phyloP scores from a whole-genome alignment of 208 protist species.

The Crithidia mellificae region DNA sequence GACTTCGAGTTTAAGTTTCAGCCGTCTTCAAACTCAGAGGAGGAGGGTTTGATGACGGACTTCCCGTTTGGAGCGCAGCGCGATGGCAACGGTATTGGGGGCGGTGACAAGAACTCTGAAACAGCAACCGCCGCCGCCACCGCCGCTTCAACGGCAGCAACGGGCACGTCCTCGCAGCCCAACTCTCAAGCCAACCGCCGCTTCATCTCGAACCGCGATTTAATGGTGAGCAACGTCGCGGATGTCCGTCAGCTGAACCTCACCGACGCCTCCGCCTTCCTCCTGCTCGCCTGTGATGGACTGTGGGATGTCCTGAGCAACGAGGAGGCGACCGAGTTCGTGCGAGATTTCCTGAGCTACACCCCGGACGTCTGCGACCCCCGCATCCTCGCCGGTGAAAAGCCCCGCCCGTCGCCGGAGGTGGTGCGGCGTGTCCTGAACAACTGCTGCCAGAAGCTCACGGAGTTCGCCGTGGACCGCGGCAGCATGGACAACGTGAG shows the following conservation, averaged over 20 bases:
- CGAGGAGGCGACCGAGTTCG: conserved; percentile 80
- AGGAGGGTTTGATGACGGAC: conserved; percentile 19
- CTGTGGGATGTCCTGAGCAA: conserved; percentile 90
- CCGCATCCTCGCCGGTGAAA: conserved; percentile 33
- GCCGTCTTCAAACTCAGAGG: conserved; percentile 31
- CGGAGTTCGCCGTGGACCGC: conserved; percentile 79
- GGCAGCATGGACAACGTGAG: conserved; percentile 85
- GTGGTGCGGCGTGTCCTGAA: conserved; percentile 56
- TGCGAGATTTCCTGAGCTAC: conserved; percentile 75
- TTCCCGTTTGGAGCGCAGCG: conserved; percentile 28
- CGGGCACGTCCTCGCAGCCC: background rate
- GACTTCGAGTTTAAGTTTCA: conserved; percentile 92
- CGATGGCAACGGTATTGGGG: too few relatives aligned
- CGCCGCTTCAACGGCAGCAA: background rate
- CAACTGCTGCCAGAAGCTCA: conserved; percentile 80
- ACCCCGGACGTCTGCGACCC: conserved; percentile 66
- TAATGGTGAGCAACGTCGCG: conserved; percentile 82
- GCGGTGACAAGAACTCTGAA: too few relatives aligned
- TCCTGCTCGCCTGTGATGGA: conserved; percentile 86
- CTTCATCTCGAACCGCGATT: conserved; percentile 43
- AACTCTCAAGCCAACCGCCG: conserved; percentile 18
- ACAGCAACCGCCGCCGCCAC: too few relatives aligned
- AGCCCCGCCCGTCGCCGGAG: conserved; percentile 46
- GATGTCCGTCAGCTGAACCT: conserved; percentile 77
- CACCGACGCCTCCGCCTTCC: conserved; percentile 71